phyloP scores from a whole-genome alignment of 2,329 filamentous ascomycete genomes.

The Penicillium rolfsii region DNA sequence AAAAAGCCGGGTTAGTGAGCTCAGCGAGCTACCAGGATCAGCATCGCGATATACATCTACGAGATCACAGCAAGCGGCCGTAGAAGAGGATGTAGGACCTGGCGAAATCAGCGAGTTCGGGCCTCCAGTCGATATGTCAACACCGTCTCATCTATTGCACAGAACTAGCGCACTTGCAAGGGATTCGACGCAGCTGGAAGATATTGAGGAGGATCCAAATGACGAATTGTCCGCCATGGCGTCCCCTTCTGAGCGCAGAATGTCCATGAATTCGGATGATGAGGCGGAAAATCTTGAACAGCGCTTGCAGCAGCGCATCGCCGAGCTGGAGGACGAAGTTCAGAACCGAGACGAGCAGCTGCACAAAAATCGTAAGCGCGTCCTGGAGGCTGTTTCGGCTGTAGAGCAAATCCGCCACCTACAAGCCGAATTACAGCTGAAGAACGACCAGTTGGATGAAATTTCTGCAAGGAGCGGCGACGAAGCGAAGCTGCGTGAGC shows the following conservation, averaged over 20 bases:
- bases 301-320: slow-evolving; percentile 37
- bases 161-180: slow-evolving; percentile 31
- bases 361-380: slow-evolving; percentile 34
- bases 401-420: slow-evolving; percentile 45
- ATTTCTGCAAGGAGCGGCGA: slow-evolving; percentile 30
- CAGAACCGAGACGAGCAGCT: slow-evolving; percentile 42
- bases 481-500: slow-evolving; percentile 33
- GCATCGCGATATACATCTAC: slow-evolving; percentile 25
- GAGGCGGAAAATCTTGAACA: slow-evolving; percentile 25
- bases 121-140: slow-evolving; percentile 49
- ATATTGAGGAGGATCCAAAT: slow-evolving; percentile 41
- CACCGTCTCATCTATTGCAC: slow-evolving; percentile 46
- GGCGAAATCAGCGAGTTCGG: slow-evolving; percentile 48
- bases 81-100: slow-evolving; percentile 38
- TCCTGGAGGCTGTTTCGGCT: slow-evolving; percentile 42
- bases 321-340: slow-evolving; percentile 37
- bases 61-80: slow-evolving; percentile 30
- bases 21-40: slow-evolving; percentile 13
- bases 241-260: slow-evolving; percentile 35
- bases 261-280: slow-evolving; percentile 24
- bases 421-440: slow-evolving; percentile 43
- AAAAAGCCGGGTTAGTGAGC: slow-evolving; percentile 20
- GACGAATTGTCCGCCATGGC: slow-evolving; percentile 26
- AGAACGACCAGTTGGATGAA: slow-evolving; percentile 35
- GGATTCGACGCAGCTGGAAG: slow-evolving; percentile 41